Percentiles rank a stretch among this genome's conserved stretches.
phyloP scores from a whole-genome alignment of 2,329 filamentous ascomycete genomes.

The Elsinoe necatrix region DNA sequence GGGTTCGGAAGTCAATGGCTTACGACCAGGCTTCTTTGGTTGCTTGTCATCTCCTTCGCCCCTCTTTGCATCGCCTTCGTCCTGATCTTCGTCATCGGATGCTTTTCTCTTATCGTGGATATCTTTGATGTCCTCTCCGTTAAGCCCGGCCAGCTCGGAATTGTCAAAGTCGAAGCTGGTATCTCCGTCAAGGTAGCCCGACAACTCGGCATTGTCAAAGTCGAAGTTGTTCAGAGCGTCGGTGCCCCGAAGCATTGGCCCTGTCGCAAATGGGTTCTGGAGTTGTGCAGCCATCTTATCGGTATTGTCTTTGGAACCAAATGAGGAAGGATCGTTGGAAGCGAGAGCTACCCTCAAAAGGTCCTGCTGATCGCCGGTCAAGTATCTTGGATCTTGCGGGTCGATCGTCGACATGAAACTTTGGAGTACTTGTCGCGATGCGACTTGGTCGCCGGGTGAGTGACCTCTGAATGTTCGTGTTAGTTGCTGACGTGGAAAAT shows the following conservation, averaged over 20 bases:
- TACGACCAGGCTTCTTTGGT: conserved; percentile 91
- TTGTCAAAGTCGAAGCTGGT: conserved; percentile 68
- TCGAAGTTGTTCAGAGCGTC: conserved; percentile 23
- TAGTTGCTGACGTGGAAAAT: not conserved
- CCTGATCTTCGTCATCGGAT: conserved; percentile 54
- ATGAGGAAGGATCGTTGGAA: conserved; percentile 32
- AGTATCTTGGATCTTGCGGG: conserved; percentile 25
- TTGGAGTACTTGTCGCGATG: conserved; percentile 21
- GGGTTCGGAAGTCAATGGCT: conserved; percentile 90
- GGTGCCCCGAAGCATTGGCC: not conserved
- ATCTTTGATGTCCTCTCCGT: conserved; percentile 32
- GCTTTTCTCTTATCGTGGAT: conserved; percentile 64
- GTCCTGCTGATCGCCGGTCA: conserved; percentile 40
- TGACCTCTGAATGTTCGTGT: conserved; percentile 10
- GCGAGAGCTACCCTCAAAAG: conserved; percentile 41
- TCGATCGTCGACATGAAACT: conserved; percentile 22
- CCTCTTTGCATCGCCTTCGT: conserved; percentile 64
- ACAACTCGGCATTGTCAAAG: conserved; percentile 49
- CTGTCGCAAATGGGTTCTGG: conserved; percentile 2
- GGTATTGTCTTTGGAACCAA: not conserved
- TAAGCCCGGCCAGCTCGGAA: conserved; percentile 49
- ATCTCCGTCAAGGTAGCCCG: conserved; percentile 65
- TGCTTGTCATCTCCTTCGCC: conserved; percentile 76
- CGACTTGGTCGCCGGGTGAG: conserved; percentile 19
- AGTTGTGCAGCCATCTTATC: conserved; percentile 2